Evolutionary conservation across 106 monocot species (phyloP).

Genomic region (Dendrobium nobile): DNA sequence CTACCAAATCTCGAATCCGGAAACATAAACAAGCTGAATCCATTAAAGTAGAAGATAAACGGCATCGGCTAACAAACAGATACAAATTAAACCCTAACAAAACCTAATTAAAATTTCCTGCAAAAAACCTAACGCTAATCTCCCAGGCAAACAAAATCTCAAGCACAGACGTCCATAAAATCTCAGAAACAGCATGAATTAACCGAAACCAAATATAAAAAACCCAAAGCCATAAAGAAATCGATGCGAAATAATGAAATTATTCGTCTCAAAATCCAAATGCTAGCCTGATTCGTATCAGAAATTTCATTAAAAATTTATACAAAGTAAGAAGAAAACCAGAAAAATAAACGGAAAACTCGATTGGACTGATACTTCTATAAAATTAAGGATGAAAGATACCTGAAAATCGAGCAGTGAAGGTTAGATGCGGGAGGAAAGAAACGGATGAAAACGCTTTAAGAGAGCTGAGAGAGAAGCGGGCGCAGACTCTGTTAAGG

Average conservation of each 20-base stretch:
- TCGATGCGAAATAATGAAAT: neutral
- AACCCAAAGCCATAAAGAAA: neutral
- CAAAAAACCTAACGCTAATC: neutral
- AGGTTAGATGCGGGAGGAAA: neutral
- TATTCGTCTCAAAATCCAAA: neutral
- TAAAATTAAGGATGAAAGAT: neutral
- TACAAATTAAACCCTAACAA: neutral
- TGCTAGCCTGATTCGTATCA: neutral
- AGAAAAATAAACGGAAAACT: neutral
- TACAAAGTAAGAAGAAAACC: neutral
- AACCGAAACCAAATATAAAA: neutral
- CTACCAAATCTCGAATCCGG: neutral
- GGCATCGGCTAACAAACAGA: neutral
- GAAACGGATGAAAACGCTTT: neutral
- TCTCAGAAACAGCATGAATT: neutral
- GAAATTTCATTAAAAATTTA: neutral
- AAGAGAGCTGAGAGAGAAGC: neutral
- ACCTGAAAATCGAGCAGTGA: constrained; percentile 3
- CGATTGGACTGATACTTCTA: neutral
- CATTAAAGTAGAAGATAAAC: neutral
- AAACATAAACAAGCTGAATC: neutral
- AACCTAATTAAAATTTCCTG: neutral
- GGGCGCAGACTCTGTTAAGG: neutral
- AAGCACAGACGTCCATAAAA: neutral
- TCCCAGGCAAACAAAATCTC: neutral